phyloP scores from a whole-genome alignment of 345 rosid genomes.

The Lenwebbia sp. region DNA sequence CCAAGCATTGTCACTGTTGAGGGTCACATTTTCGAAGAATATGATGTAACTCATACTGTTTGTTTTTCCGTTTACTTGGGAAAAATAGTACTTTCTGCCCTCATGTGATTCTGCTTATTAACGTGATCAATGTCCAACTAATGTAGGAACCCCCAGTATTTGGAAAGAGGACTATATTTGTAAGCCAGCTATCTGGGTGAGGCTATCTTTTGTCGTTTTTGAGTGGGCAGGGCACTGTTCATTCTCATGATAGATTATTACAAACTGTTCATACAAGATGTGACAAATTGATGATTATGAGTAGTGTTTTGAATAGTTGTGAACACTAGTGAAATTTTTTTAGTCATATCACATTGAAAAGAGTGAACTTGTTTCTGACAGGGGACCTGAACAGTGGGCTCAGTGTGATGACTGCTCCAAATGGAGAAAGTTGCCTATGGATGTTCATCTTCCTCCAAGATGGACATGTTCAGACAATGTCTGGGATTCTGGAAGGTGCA shows the following conservation, averaged over 20 bases:
- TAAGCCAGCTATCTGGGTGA: conserved; percentile 75
- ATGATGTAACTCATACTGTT: conserved; percentile 50
- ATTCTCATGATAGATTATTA: not conserved
- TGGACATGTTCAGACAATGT: conserved; percentile 76
- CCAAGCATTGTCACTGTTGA: conserved; percentile 70
- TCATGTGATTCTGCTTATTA: not conserved
- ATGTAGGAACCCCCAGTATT: conserved; percentile 90
- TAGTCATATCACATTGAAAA: not conserved
- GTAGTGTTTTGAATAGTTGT: not conserved
- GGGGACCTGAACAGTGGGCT: conserved; percentile 94
- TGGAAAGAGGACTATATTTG: conserved; percentile 72
- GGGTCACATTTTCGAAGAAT: conserved; percentile 89
- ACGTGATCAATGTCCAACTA: not conserved
- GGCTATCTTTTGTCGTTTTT: conserved; percentile 2
- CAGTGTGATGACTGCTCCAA: conserved; percentile 86
- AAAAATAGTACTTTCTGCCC: not conserved
- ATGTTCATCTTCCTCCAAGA: conserved; percentile 75
- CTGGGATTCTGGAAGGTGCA: conserved; percentile 76
- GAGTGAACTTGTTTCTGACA: conserved; percentile 9
- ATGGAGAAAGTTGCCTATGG: conserved; percentile 85
- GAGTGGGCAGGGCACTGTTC: not conserved
- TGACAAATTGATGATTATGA: not conserved
- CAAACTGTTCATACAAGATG: not conserved
- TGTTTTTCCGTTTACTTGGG: not conserved
- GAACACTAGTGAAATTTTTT: not conserved